phyloP scores from a whole-genome alignment of 2,329 filamentous ascomycete genomes.

The Neonectria faginata region DNA sequence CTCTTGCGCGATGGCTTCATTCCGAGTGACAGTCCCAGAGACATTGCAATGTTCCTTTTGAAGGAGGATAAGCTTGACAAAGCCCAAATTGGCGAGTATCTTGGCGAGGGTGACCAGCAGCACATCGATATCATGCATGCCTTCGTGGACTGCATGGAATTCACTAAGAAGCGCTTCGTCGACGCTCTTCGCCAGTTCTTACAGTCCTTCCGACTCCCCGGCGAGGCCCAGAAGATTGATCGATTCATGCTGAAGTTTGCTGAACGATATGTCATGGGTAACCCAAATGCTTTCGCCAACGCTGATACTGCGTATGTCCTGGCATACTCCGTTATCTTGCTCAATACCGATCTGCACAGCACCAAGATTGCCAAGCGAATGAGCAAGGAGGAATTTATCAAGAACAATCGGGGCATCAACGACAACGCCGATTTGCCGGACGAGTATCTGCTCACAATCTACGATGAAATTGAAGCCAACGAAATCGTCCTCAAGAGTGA shows the following conservation, averaged over 20 bases:
- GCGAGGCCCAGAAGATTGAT: conserved; percentile 98
- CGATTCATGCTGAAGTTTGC: conserved; percentile 99
- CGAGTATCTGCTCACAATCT: conserved; percentile 90
- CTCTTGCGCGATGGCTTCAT: conserved; percentile 91
- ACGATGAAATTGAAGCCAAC: conserved; percentile 89
- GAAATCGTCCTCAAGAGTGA: conserved; percentile 97
- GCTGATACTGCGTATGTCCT: conserved; percentile 97
- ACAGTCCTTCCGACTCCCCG: conserved; percentile 93
- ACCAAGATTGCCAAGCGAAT: conserved; percentile 85
- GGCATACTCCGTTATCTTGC: conserved; percentile 94
- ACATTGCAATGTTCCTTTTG: conserved; percentile 86
- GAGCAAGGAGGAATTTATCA: conserved; percentile 98
- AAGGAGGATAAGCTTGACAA: conserved; percentile 90
- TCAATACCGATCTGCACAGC: conserved; percentile 97
- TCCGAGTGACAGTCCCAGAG: conserved; percentile 77
- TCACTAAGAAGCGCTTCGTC: conserved; percentile 89
- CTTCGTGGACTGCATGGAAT: conserved; percentile 96
- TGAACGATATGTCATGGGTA: conserved; percentile 92
- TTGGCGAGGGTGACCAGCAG: conserved; percentile 91
- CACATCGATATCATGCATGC: conserved; percentile 99
- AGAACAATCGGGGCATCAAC: conserved; percentile 98
- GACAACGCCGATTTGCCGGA: conserved; percentile 93
- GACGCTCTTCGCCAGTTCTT: conserved; percentile 91
- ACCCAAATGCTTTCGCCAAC: conserved; percentile 97
- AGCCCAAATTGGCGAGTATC: conserved; percentile 89